Conservation (phyloP, 192 early-diverging fungal genomes). For the Coemansia sp. region DNA sequence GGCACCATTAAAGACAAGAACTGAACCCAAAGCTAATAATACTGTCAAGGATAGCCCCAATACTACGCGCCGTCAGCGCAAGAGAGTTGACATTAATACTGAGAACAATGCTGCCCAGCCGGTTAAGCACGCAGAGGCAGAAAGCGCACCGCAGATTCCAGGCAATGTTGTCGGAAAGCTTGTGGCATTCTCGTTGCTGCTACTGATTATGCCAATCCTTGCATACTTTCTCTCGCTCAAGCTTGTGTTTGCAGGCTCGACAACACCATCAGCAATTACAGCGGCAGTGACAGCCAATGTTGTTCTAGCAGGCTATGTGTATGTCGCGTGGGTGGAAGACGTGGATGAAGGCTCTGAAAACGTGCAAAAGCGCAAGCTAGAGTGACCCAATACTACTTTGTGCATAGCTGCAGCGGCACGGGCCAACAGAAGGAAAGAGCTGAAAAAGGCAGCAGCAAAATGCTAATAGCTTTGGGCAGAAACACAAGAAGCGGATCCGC, state of each 20-base stretch:
- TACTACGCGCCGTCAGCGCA: constrained; percentile 1
- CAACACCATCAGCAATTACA: constrained; percentile 42
- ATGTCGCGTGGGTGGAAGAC: constrained; percentile 46
- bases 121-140: not conserved
- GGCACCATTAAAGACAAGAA: not conserved
- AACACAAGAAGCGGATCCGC: too few species aligned
- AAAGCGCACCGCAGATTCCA: constrained; percentile 27
- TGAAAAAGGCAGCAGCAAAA: not conserved
- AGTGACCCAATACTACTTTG: not conserved
- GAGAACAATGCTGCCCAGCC: not conserved
- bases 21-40: not conserved
- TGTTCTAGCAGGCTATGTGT: constrained; percentile 44
- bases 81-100: not conserved
- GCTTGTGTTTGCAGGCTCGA: constrained; percentile 41
- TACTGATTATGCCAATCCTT: constrained; percentile 41
- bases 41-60: not conserved
- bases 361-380: constrained; percentile 3
- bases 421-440: not conserved
- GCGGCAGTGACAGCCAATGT: constrained; percentile 46
- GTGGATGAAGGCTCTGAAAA: not conserved
- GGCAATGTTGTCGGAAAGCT: constrained; percentile 38
- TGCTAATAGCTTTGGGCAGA: too few species aligned
- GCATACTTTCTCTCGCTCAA: constrained; percentile 45
- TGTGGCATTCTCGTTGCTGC: constrained; percentile 37
- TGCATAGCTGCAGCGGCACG: not conserved